Conservation (phyloP, 345 rosid genomes). For the Gossypium bickii region DNA sequence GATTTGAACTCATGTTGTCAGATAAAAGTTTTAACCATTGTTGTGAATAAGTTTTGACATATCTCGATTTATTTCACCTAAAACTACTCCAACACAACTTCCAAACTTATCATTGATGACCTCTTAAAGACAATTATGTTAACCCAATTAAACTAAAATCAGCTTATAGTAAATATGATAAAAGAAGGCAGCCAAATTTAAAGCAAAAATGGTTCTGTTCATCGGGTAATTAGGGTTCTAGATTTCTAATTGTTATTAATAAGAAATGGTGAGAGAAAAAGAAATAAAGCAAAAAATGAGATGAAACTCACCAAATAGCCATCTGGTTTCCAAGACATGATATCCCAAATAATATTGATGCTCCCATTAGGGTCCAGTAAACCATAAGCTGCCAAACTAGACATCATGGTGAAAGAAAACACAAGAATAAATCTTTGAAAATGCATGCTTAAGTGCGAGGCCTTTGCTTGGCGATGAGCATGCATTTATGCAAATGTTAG, state of each 20-base stretch:
- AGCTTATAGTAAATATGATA: neutral
- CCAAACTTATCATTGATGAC: no score
- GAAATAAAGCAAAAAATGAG: neutral
- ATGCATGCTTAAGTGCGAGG: neutral
- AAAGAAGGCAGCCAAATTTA: neutral
- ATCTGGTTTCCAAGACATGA: constrained; percentile 58
- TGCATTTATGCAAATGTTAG: neutral
- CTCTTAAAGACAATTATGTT: no score
- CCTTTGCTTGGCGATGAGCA: neutral
- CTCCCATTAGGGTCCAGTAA: constrained; percentile 63
- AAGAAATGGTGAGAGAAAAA: no score
- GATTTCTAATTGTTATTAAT: no score
- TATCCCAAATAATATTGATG: constrained; percentile 69
- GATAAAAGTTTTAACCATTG: no score
- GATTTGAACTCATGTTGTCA: no score
- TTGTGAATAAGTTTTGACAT: no score
- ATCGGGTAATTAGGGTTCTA: no score
- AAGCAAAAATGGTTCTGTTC: no score
- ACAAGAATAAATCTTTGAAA: neutral
- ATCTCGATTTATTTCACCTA: no score
- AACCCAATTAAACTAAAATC: no score
- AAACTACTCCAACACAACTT: no score
- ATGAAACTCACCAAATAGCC: constrained; percentile 53
- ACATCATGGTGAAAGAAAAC: neutral
- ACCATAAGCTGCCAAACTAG: constrained; percentile 37